Percentiles rank a stretch among this genome's conserved stretches.
phyloP scores from a whole-genome alignment of 306 rosid species.

The Albizia julibrissin region DNA sequence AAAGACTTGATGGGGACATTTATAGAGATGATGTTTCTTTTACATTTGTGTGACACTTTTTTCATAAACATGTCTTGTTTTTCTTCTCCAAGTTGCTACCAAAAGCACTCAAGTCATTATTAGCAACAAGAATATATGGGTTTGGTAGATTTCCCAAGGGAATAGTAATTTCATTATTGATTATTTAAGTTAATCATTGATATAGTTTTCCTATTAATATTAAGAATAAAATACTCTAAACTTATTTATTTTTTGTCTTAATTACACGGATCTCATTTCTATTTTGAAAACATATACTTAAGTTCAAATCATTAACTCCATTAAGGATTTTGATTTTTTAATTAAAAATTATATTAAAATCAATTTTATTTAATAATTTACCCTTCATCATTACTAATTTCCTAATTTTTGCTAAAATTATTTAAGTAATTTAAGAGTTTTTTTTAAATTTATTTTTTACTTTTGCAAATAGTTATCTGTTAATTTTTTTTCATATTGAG shows the following conservation, averaged over 20 bases:
- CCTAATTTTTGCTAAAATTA: too few species aligned
- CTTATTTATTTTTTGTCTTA: accelerated
- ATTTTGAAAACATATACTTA: too few species aligned
- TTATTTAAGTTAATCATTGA: not conserved
- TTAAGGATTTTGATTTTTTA: too few species aligned
- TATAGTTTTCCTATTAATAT: not conserved
- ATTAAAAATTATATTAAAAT: too few species aligned
- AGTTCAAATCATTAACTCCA: too few species aligned
- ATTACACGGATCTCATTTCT: accelerated
- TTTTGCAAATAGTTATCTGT: too few species aligned
- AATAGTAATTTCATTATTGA: not conserved
- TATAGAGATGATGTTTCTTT: not conserved
- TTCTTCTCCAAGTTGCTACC: not conserved
- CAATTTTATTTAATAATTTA: too few species aligned
- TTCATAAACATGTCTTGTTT: not conserved
- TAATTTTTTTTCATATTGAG: too few species aligned
- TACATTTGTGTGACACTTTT: not conserved
- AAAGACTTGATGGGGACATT: slow-evolving; percentile 21
- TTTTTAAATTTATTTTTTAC: too few species aligned
- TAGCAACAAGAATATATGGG: not conserved
- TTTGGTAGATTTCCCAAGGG: not conserved
- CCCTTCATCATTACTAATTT: too few species aligned
- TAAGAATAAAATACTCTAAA: too few species aligned
- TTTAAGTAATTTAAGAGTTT: too few species aligned
- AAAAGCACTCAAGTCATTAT: not conserved